Percentiles rank a stretch among this genome's conserved stretches.
Evolutionary conservation across 2,329 filamentous ascomycete species (phyloP).

Genomic region (Xylaria multiplex): DNA sequence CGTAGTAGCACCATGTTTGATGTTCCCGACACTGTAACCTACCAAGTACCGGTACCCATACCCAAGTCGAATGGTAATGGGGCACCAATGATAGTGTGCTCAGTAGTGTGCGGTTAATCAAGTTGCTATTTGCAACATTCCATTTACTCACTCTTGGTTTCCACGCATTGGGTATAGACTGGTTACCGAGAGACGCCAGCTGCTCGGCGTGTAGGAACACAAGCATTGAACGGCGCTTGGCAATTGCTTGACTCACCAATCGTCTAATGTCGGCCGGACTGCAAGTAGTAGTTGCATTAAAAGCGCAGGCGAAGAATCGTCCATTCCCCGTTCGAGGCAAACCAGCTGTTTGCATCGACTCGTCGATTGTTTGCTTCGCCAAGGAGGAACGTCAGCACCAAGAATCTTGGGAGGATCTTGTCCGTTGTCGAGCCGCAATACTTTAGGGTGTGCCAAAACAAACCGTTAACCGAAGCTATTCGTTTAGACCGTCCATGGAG

Average conservation of each 20-base stretch:
- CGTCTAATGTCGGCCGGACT: conserved; percentile 12
- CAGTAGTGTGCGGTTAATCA: not conserved
- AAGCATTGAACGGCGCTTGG: conserved; percentile 33
- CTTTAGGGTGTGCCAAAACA: conserved; percentile 5
- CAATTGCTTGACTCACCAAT: conserved; percentile 31
- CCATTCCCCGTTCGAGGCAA: conserved; percentile 22
- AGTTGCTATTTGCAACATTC: conserved; percentile 21
- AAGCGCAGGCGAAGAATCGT: not conserved
- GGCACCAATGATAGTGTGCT: not conserved
- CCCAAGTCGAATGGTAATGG: conserved; percentile 12
- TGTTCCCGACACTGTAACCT: not conserved
- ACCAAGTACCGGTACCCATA: conserved; percentile 10
- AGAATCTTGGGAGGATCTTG: conserved; percentile 21
- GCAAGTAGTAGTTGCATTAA: conserved; percentile 17
- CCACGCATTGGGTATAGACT: conserved; percentile 23
- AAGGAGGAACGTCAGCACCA: conserved; percentile 30
- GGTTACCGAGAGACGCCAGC: conserved; percentile 29
- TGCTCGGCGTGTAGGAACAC: conserved; percentile 30
- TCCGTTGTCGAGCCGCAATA: conserved; percentile 17
- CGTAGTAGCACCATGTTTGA: conserved; percentile 4
- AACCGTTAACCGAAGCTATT: conserved; percentile 29
- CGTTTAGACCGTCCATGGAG: conserved; percentile 27
- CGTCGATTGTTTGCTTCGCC: conserved; percentile 26
- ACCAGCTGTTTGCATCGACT: conserved; percentile 31
- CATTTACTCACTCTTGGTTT: conserved; percentile 24